Base-by-base conservation (phyloP, 1,284 basidiomycete species). In the Cutaneotrichosporon mucoides region DNA sequence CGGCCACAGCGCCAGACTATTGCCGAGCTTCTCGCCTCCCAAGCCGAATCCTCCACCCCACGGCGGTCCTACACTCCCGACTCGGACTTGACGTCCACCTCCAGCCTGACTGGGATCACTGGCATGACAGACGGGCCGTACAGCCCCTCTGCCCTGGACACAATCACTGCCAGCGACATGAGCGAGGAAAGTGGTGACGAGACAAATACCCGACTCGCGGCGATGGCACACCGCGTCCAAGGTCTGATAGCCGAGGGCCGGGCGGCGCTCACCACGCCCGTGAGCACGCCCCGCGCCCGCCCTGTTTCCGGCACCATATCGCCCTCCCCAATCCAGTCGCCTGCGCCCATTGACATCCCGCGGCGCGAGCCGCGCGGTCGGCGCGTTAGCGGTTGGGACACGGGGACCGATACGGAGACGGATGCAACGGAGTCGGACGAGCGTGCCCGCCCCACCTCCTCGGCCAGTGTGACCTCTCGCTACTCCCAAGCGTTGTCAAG, bases 201-300 rank as follows among this genome's bases (percentile, higher is more conserved):
- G 48, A 44, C 41, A 16, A 42, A 46, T 35, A 37, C 36, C 46
- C 57, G 62, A 6, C 44, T 64, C 12, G 59, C 58, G 37, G 54
- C 49, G 10, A 61, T 64, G 62, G 33, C 62, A 2, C 56, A 51
- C 36, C 53, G 62, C 13, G 43, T 64, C 3, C 54, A 58, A 33
- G 48, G 16, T 9, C 59, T 64, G 8, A 60, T 64, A 4, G 34
- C 43, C n/a, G 56, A 61, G 15, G 62, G 56, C 7, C 54, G 56
- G 12, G 44, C 51, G 5, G 62, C 62, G 7, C 57, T 64, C 41
- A n/a, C 53, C 12, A 13, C 47, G 40, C 46, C 42, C 13, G n/a
- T 43, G 36, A 24, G 24, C 36, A 41, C 56, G 33, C 38, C 38
- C 8, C 8, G 12, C 8, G 38, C 12, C 9, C 38, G 38, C 38